phyloP scores from a whole-genome alignment of 2,329 filamentous ascomycete species.

The Monilinia aucupariae region DNA sequence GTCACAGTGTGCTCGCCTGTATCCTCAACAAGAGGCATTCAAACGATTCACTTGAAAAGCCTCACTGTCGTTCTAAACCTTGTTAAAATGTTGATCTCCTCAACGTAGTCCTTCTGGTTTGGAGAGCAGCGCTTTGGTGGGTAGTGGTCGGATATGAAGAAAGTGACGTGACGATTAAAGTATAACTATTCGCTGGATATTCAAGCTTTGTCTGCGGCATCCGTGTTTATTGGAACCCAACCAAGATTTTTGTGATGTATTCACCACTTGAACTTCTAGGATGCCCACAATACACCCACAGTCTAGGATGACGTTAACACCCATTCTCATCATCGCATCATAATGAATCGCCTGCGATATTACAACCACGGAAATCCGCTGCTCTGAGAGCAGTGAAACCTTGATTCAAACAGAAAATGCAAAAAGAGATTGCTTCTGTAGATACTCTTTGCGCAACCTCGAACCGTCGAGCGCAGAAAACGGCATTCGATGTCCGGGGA shows the following conservation, averaged over 20 bases:
- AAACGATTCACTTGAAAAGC: background rate
- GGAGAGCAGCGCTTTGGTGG: background rate
- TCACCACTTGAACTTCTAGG: background rate
- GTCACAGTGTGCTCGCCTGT: background rate
- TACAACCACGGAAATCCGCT: no score
- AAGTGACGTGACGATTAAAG: background rate
- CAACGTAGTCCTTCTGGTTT: accelerated
- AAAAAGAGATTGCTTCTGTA: background rate
- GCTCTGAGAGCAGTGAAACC: accelerated
- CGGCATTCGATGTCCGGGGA: no score
- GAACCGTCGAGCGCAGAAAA: background rate
- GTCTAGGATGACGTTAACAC: background rate
- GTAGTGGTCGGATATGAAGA: background rate
- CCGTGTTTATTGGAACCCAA: background rate
- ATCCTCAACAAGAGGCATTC: background rate
- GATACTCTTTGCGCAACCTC: no score
- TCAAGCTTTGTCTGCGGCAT: background rate
- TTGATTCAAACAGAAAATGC: background rate
- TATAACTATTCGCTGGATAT: background rate
- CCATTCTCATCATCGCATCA: background rate
- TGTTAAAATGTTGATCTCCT: background rate
- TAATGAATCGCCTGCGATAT: no score
- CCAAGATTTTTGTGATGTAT: no score
- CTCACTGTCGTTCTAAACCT: no score
- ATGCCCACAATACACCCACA: no score